phyloP scores from a whole-genome alignment of 768 basidiomycete species.

The Phaeolepiota aurea region DNA sequence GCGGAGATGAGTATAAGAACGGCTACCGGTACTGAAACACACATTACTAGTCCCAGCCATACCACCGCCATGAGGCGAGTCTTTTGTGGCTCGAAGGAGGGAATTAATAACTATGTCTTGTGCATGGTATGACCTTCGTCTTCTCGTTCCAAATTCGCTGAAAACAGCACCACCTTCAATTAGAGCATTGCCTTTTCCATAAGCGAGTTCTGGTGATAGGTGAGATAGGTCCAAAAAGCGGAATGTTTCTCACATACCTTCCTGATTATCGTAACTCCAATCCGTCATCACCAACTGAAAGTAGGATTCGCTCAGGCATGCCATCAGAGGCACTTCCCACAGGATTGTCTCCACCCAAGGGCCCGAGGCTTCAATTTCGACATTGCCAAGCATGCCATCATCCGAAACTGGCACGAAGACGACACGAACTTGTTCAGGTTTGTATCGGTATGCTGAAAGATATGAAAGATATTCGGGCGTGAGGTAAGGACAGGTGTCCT shows the following conservation, averaged over 20 bases:
- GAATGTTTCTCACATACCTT: constrained; percentile 40
- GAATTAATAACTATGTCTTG: constrained; percentile 75
- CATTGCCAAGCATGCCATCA: constrained; percentile 42
- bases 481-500: constrained; percentile 66
- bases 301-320: constrained; percentile 83
- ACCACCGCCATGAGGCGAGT: constrained; percentile 38
- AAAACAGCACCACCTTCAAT: constrained; percentile 59
- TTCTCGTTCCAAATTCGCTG: constrained; percentile 84
- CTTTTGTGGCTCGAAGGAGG: constrained; percentile 57
- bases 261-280: constrained; percentile 82
- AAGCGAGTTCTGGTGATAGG: constrained; percentile 51
- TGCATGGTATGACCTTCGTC: constrained; percentile 61
- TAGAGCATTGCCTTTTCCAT: constrained; percentile 58
- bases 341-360: constrained; percentile 81
- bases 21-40: constrained; percentile 10
- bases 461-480: constrained; percentile 66
- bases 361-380: constrained; percentile 69
- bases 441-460: constrained; percentile 60
- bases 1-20: constrained; percentile 1
- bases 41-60: constrained; percentile 91
- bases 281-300: constrained; percentile 68
- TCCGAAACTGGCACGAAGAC: constrained; percentile 51
- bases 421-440: constrained; percentile 64
- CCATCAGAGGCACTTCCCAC: constrained; percentile 96
- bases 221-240: not conserved